Conservation (phyloP, 495 filamentous ascomycete genomes). For the Podospora pseudoanserina region DNA sequence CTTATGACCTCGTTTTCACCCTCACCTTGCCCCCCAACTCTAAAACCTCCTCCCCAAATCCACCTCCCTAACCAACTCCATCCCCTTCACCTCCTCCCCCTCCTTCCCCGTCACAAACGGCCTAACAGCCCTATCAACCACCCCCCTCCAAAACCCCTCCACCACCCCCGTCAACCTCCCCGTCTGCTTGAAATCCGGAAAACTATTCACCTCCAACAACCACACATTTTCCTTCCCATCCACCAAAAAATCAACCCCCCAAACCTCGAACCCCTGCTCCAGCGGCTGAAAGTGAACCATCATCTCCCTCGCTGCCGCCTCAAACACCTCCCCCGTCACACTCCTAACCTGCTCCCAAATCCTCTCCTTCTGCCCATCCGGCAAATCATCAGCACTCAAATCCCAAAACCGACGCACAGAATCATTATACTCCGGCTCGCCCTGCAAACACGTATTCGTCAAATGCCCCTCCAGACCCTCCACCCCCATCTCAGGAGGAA, state of each 20-base stretch:
- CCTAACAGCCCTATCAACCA: constrained; percentile 60
- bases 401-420: constrained; percentile 68
- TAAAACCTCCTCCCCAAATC: constrained; percentile 34
- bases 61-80: constrained; percentile 34
- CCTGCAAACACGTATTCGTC: constrained; percentile 96
- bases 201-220: constrained; percentile 93
- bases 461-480: constrained; percentile 69
- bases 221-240: constrained; percentile 55
- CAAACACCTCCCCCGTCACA: constrained; percentile 71
- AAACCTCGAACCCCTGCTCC: constrained; percentile 85
- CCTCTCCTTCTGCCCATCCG: constrained; percentile 25
- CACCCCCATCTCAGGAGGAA: constrained; percentile 37
- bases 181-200: constrained; percentile 91
- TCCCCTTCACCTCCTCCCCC: constrained; percentile 21
- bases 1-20: too few relatives aligned
- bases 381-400: constrained; percentile 39
- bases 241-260: constrained; percentile 86
- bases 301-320: constrained; percentile 78
- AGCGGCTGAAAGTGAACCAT: constrained; percentile 87
- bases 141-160: constrained; percentile 68
- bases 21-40: neutral
- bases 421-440: constrained; percentile 24
- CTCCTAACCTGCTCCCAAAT: constrained; percentile 70
- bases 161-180: constrained; percentile 70
- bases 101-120: constrained; percentile 32